Base-by-base conservation (phyloP, 768 basidiomycete genomes). In the Suillus bovinus region DNA sequence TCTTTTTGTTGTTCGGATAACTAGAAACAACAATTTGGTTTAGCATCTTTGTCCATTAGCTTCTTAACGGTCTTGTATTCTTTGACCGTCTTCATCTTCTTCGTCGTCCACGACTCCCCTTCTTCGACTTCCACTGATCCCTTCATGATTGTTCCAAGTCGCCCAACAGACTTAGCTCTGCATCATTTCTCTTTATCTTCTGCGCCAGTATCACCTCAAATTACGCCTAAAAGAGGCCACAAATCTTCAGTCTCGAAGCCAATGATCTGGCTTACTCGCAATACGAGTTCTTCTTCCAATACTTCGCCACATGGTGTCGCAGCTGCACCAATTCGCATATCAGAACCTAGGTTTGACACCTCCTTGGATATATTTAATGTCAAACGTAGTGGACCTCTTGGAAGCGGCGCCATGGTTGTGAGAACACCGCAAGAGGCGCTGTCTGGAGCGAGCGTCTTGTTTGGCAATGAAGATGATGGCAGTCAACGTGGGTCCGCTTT, bases 371-470 rank as follows among this genome's bases (percentile, higher is more conserved):
- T 70, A 5, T 60, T 78, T 34, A 47, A 58, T 58, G 39, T 62
- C 24, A 70, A 63, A 16, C 81, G 84, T 14, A 79, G 74, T 47
- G 85, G 85, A 3, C 72, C 77, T 4, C 81, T 91, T 22, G 91
- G 89, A n/a, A 71, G 82, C 22, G 90, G 91, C 44, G 91, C 91
- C 16, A 87, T 81, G 2, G 78, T 94, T 34, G 91, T 93, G 41
- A 80, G 87, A 61, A 93, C 92, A 0, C 92, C 92, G 9, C 86
- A 89, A 66, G 92, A 94, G 60, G 91, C 91, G 24, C 78, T 94
- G 34, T 78, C 72, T 33, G 71, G 76, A 53, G 63, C 79, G 24
- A 54, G 47, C 24, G 61, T 44, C 22, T 34, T 46, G 24, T 61
- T 61, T 38, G 61, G 58, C 9, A 70, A 65, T 31, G 67, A 62